phyloP scores from a whole-genome alignment of 2,329 filamentous ascomycete species.

The Phyllosticta paracitricarpa region DNA sequence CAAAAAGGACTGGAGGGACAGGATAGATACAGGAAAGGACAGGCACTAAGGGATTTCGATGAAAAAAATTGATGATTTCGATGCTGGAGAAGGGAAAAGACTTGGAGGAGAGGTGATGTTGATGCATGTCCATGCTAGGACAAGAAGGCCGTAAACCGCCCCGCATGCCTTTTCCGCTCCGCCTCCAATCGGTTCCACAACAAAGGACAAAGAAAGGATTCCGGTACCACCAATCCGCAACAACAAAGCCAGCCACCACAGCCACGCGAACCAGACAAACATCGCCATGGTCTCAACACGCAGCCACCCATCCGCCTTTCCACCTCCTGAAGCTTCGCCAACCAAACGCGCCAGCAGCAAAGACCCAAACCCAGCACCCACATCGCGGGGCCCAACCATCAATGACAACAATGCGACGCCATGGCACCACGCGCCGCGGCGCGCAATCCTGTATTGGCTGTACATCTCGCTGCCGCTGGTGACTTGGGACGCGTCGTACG shows the following conservation, averaged over 20 bases:
- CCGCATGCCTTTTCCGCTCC: not conserved
- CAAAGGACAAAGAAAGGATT: too few species aligned
- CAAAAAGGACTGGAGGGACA: too few species aligned
- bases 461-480: constrained; percentile 66
- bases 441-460: constrained; percentile 59
- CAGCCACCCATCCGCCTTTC: constrained; percentile 27
- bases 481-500: constrained; percentile 70
- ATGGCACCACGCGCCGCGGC: constrained; percentile 53
- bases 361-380: not conserved
- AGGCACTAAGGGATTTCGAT: not conserved
- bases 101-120: not conserved
- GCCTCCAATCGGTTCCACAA: not conserved
- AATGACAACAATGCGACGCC: constrained; percentile 12
- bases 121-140: not conserved
- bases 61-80: not conserved
- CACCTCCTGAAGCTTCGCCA: constrained; percentile 25
- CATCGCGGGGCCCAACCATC: constrained; percentile 8
- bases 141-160: not conserved
- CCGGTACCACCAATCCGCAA: not conserved
- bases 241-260: not conserved
- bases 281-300: constrained; percentile 32
- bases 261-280: not conserved
- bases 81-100: not conserved
- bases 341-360: constrained; percentile 19
- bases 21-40: too few species aligned